Conservation (phyloP, 2,329 filamentous ascomycete genomes). For the Lanzia echinophila region DNA sequence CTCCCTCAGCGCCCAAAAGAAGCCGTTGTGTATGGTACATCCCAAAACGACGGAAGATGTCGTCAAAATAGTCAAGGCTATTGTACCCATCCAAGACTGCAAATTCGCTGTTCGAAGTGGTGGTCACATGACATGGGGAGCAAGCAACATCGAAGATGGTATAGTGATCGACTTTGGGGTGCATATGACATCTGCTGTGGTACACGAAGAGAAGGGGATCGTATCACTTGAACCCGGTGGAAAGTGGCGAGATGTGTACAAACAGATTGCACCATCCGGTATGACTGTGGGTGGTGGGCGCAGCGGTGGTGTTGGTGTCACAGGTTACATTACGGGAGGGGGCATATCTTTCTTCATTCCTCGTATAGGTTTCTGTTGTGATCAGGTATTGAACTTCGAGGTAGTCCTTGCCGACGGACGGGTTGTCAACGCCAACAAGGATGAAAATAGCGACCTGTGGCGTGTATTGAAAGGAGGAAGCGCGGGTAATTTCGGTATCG, state of each 20-base stretch:
- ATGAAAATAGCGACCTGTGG: constrained; percentile 43
- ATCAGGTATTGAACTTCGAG: constrained; percentile 43
- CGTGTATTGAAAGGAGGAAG: constrained; percentile 48
- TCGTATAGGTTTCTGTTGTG: constrained; percentile 41
- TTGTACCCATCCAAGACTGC: constrained; percentile 6
- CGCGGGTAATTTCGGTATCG: constrained; percentile 46
- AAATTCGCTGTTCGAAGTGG: constrained; percentile 43
- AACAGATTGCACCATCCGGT: constrained; percentile 26
- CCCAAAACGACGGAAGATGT: background rate
- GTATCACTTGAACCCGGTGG: constrained; percentile 32
- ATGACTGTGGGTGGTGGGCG: constrained; percentile 33
- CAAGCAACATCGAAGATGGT: constrained; percentile 39
- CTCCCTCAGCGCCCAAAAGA: background rate
- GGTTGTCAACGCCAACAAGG: constrained; percentile 40
- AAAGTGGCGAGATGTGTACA: constrained; percentile 35
- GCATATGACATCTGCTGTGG: constrained; percentile 16
- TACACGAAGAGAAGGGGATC: constrained; percentile 22
- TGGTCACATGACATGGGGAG: constrained; percentile 41
- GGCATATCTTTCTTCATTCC: constrained; percentile 20
- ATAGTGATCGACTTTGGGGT: constrained; percentile 40
- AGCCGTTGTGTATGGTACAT: background rate
- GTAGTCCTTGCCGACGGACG: constrained; percentile 46
- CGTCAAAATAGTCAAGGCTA: background rate
- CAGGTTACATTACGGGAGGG: constrained; percentile 34
- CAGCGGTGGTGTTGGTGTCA: constrained; percentile 25